Percentiles rank a stretch among this genome's conserved stretches.
phyloP scores from a whole-genome alignment of 768 basidiomycete genomes.

The Tricholoma sp. region DNA sequence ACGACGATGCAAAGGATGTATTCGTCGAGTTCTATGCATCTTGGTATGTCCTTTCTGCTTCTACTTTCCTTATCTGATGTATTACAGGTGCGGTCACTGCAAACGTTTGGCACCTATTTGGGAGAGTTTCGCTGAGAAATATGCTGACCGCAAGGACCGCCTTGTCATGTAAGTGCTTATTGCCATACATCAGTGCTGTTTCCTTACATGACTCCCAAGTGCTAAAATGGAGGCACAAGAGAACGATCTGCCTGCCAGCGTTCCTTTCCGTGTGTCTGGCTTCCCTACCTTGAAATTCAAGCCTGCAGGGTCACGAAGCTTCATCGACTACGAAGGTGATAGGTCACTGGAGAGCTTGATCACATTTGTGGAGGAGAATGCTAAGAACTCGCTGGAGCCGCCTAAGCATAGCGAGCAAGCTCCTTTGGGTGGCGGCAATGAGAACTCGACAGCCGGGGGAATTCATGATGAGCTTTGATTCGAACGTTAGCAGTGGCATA shows the following conservation, averaged over 20 bases:
- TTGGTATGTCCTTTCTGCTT: constrained; percentile 54
- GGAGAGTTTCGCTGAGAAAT: constrained; percentile 88
- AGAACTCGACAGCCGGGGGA: constrained; percentile 17
- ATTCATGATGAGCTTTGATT: constrained; percentile 44
- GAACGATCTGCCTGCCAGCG: constrained; percentile 89
- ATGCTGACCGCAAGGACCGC: constrained; percentile 65
- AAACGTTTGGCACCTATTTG: constrained; percentile 94
- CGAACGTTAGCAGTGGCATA: background rate
- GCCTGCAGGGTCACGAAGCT: constrained; percentile 78
- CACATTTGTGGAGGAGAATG: constrained; percentile 77
- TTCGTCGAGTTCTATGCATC: constrained; percentile 97
- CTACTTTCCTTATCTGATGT: background rate
- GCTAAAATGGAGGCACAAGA: constrained; percentile 97
- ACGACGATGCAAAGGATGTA: constrained; percentile 87
- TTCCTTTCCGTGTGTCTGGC: constrained; percentile 80
- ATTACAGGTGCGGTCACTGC: constrained; percentile 85
- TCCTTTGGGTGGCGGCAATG: constrained; percentile 19
- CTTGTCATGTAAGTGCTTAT: constrained; percentile 60
- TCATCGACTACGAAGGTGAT: constrained; percentile 92
- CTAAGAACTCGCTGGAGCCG: constrained; percentile 65
- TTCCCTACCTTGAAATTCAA: constrained; percentile 99
- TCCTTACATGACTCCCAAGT: constrained; percentile 31
- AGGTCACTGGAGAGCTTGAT: constrained; percentile 82
- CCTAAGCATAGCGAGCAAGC: constrained; percentile 30
- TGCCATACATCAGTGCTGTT: background rate